Conservation (phyloP, 1,139 yeast species). For the Meyerozyma elateridarum region DNA sequence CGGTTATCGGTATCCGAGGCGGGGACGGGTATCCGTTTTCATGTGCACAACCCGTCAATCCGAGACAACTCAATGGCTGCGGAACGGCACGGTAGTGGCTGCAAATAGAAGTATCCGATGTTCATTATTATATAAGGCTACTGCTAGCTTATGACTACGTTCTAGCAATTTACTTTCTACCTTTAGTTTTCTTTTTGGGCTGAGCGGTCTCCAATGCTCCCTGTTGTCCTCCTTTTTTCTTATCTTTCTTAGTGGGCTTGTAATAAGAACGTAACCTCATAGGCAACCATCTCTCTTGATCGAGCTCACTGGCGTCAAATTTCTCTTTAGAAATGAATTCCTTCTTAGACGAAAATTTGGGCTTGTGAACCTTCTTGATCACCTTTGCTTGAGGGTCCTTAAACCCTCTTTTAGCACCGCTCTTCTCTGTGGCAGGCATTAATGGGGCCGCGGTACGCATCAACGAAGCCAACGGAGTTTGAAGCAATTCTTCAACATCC, state of each 20-base stretch:
- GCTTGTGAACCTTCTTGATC: slow-evolving; percentile 20
- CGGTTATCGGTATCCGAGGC: slow-evolving; percentile 3
- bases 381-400: slow-evolving; percentile 13
- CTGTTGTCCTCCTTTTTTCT: slow-evolving; percentile 60
- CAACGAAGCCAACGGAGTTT: slow-evolving; percentile 16
- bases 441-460: no score
- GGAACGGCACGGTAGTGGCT: no score
- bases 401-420: background rate
- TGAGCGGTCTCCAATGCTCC: slow-evolving; percentile 48
- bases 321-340: slow-evolving; percentile 28
- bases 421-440: slow-evolving; percentile 1
- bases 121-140: no score
- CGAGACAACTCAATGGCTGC: no score
- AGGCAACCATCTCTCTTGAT: slow-evolving; percentile 84
- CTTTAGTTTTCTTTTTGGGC: slow-evolving; percentile 1
- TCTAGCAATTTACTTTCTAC: background rate
- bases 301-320: slow-evolving; percentile 21
- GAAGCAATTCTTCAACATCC: slow-evolving; percentile 26
- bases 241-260: slow-evolving; percentile 67
- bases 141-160: no score
- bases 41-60: slow-evolving; percentile 1
- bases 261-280: slow-evolving; percentile 78
- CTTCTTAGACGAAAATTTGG: slow-evolving; percentile 38
- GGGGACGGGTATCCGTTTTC: slow-evolving; percentile 3
- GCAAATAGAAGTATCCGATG: no score